A percentile compares a stretch with the other conserved stretches of the same genome.
These are phyloP conservation scores for Scheffersomyces coipomensis DNA, from an alignment of 805 yeast species.

Conservation along the genomic window DNA sequence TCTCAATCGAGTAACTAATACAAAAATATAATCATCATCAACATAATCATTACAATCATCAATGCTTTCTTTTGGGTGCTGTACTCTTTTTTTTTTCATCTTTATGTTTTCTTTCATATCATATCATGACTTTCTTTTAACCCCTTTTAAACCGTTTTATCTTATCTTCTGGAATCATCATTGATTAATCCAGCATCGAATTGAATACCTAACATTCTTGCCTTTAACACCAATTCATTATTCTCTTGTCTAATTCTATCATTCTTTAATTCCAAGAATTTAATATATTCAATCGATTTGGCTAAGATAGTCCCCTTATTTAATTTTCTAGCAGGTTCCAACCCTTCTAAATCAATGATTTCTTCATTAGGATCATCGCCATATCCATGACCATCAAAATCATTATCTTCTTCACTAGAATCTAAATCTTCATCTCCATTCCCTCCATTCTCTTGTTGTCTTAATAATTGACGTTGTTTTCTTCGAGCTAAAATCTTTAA, in stretches of 20 bases:
- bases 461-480: constrained; percentile 11
- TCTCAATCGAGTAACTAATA: no score
- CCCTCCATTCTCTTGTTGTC: constrained; percentile 6
- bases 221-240: constrained; percentile 40
- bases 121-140: no score
- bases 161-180: constrained; percentile 1
- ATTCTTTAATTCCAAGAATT: constrained; percentile 66
- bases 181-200: constrained; percentile 7
- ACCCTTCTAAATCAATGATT: constrained; percentile 59
- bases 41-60: no score
- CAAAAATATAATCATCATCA: no score
- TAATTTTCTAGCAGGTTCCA: constrained; percentile 70
- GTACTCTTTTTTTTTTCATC: no score
- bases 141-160: no score
- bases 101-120: no score
- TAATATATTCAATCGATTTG: constrained; percentile 78
- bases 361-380: constrained; percentile 5
- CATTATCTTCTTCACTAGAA: constrained; percentile 9
- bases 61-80: no score
- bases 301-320: constrained; percentile 77
- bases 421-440: constrained; percentile 11
- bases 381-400: constrained; percentile 1
- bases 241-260: constrained; percentile 50
- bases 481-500: constrained; percentile 28
- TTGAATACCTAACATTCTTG: constrained; percentile 32